Evolutionary conservation across 73 alveolate genomes (phyloP).

Genomic region (Effrenium voratum): DNA sequence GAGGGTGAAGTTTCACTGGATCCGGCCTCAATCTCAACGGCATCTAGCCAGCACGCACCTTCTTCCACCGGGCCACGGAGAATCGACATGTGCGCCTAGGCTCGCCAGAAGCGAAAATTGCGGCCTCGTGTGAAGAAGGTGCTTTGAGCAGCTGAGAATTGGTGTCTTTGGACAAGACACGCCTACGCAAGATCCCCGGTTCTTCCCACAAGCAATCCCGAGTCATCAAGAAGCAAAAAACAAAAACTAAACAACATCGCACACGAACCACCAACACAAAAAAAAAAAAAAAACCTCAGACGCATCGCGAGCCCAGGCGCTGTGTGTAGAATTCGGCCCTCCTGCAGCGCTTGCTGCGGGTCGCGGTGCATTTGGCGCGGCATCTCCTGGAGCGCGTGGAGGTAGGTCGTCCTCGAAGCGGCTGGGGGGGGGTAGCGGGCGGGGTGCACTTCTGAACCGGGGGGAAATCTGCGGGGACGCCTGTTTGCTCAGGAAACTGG

Average conservation of each 20-base stretch:
- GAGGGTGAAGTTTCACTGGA: no score
- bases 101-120: neutral
- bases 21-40: conserved; percentile 55
- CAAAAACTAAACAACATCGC: neutral
- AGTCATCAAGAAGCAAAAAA: neutral
- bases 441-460: no score
- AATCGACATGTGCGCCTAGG: conserved; percentile 33
- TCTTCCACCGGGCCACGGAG: conserved; percentile 40
- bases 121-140: neutral
- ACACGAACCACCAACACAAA: neutral
- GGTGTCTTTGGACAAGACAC: neutral
- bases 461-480: no score
- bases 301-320: neutral
- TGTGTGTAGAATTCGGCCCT: conserved; percentile 33
- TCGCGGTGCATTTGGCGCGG: conserved; percentile 67
- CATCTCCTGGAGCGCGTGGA: conserved; percentile 18
- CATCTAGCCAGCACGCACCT: conserved; percentile 45
- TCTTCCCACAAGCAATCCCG: neutral
- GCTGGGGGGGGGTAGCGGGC: neutral
- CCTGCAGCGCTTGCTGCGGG: neutral
- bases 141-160: neutral
- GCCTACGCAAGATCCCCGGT: neutral
- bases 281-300: neutral
- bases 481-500: no score
- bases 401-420: conserved; percentile 44